Evolutionary conservation across 164 flowering plant species (phyloP).

Genomic region (Vitis riparia): DNA sequence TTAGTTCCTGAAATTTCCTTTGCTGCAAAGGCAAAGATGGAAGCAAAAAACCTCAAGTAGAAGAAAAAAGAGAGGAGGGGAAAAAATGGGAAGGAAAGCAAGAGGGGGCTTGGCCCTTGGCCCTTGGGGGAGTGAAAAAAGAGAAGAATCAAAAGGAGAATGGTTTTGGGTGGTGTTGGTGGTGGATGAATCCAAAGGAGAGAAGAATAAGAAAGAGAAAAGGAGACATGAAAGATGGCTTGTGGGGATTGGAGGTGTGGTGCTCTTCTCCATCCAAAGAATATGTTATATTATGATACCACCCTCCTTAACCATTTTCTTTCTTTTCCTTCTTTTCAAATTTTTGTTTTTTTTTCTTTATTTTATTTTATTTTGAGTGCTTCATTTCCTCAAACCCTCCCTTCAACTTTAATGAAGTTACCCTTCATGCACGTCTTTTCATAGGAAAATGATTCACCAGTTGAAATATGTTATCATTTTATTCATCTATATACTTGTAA

Average conservation of each 20-base stretch:
- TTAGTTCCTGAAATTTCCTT: constrained; percentile 1
- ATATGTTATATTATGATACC: not conserved
- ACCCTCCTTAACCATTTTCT: not conserved
- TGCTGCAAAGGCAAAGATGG: not conserved
- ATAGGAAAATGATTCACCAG: too few relatives aligned
- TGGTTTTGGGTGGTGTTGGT: not conserved
- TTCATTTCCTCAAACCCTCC: too few relatives aligned
- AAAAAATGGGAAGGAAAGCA: not conserved
- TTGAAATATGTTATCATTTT: too few relatives aligned
- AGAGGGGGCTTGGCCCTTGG: not conserved
- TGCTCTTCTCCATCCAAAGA: not conserved
- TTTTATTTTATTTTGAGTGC: too few relatives aligned
- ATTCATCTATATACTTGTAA: too few relatives aligned
- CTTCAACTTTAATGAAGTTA: too few relatives aligned
- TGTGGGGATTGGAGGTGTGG: constrained; percentile 2
- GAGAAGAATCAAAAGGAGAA: not conserved
- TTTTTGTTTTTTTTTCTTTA: too few relatives aligned
- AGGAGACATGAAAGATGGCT: constrained; percentile 10
- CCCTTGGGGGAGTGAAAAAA: not conserved
- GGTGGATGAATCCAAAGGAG: constrained; percentile 6
- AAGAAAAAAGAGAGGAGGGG: constrained; percentile 1
- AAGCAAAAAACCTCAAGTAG: not conserved
- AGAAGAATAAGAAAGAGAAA: constrained; percentile 3
- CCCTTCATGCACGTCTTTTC: too few relatives aligned
- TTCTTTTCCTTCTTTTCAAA: not conserved